Evolutionary conservation across 208 protist species (phyloP), one percentile per base, ranked within the genome.

Genomic region (Leishmania turanica): DNA sequence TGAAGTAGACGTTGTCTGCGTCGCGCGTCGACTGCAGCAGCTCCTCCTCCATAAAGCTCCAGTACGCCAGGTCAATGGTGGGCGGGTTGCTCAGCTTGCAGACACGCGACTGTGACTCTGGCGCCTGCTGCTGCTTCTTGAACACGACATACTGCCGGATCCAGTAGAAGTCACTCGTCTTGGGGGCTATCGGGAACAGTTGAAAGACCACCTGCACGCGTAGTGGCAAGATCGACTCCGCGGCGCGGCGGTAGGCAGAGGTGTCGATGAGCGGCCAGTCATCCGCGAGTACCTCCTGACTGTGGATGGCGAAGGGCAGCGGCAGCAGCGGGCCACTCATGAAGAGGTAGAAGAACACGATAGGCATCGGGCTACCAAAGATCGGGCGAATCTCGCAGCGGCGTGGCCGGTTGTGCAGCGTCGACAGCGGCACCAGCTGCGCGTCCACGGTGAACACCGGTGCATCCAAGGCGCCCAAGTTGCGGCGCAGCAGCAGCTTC

Each of bases 251-350:
- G 84, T 91, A 96, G 74, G 88, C 82, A 4, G 88, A 78, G 47
- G 91, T 93, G 80, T 97, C 95, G 62, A 96, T 88, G 75, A 97
- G 88, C 45, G 95, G 95, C 93, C 93, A 96, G 80, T 95, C 90
- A 84, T 97, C 92, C 51, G 90, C 87, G 2, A 97, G 77, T 40
- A 79, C 69, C 65, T 86, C 82, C 70, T 96, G 91, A 47, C 83
- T 90, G 56, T 95, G 76, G n/a, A 88, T 89, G n/a, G 89, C 79
- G 58, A 95, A 91, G 37, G 91, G 89, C 58, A 88, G 83, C 42
- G 95, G 85, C 75, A 93, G 84, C 56, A 95, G 70, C 51, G 91
- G 87, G 24, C 93, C 92, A 56, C 81, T 83, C 78, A 92, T 89
- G 64, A 95, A 75, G 68, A 95, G 86, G 84, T 93, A 96, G 83